Percentiles rank a stretch among this genome's conserved stretches.
phyloP scores from a whole-genome alignment of 768 basidiomycete species.

The Flagelloscypha sp. region DNA sequence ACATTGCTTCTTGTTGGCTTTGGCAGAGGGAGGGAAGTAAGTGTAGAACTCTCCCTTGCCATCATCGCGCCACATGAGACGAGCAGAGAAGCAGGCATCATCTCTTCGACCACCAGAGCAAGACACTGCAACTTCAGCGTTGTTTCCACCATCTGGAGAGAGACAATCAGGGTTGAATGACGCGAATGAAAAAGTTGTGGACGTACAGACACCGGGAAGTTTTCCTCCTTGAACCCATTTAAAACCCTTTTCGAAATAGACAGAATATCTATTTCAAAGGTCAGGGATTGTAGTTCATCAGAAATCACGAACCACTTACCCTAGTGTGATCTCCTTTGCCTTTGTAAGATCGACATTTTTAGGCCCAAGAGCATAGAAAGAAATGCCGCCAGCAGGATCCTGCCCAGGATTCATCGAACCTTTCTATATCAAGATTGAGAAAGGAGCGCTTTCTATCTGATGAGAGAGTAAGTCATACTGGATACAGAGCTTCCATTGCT shows the following conservation, averaged over 20 bases:
- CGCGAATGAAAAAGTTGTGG: constrained; percentile 1
- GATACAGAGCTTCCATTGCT: constrained; percentile 46
- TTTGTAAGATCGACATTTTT: constrained; percentile 40
- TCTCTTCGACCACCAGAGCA: constrained; percentile 62
- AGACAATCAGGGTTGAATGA: constrained; percentile 7
- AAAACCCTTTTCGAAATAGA: constrained; percentile 56
- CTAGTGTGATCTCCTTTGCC: constrained; percentile 61
- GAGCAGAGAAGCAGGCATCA: constrained; percentile 50
- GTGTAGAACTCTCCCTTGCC: constrained; percentile 64
- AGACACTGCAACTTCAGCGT: constrained; percentile 32
- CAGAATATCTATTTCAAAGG: constrained; percentile 29
- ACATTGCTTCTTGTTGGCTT: constrained; percentile 43
- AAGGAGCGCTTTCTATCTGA: no score
- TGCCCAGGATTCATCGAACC: constrained; percentile 48
- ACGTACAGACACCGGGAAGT: constrained; percentile 62
- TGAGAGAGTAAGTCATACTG: no score
- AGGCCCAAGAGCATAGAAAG: constrained; percentile 65
- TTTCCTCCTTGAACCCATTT: constrained; percentile 65
- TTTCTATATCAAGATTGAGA: no score
- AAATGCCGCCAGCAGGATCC: constrained; percentile 48
- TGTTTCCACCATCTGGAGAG: constrained; percentile 46
- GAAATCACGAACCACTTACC: constrained; percentile 16
- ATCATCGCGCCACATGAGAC: constrained; percentile 60
- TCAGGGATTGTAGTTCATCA: not conserved
- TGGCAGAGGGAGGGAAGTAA: constrained; percentile 47